Conservation (phyloP, 2,329 filamentous ascomycete genomes). For the Penicillium crustosum region DNA sequence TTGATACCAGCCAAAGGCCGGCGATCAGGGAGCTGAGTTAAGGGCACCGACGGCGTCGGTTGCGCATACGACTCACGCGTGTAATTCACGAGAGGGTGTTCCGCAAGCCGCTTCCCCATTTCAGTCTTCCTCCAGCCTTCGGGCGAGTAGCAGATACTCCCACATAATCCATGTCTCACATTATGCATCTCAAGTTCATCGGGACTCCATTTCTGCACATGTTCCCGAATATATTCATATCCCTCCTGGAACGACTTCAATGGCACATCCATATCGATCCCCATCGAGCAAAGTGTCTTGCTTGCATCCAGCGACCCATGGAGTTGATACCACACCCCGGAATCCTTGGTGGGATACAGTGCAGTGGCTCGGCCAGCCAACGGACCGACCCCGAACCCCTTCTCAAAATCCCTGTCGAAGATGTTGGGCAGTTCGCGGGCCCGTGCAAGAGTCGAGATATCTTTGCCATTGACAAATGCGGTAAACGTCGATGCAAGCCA, state of each 20-base stretch:
- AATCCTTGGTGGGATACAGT: constrained; percentile 51
- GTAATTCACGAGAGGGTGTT: constrained; percentile 47
- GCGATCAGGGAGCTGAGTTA: constrained; percentile 9
- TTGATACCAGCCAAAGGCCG: constrained; percentile 48
- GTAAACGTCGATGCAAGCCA: constrained; percentile 47
- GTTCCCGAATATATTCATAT: constrained; percentile 30
- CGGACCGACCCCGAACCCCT: constrained; percentile 35
- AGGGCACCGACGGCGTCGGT: constrained; percentile 34
- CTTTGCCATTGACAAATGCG: constrained; percentile 41
- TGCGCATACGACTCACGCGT: constrained; percentile 36
- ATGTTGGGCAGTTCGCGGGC: constrained; percentile 31
- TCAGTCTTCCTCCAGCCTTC: constrained; percentile 46
- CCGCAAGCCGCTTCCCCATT: constrained; percentile 46
- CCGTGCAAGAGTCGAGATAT: constrained; percentile 30
- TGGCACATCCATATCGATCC: constrained; percentile 39
- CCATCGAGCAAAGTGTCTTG: constrained; percentile 48
- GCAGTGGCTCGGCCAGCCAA: constrained; percentile 46
- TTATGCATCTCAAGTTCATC: constrained; percentile 48
- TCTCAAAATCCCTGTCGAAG: constrained; percentile 42
- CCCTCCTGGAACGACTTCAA: constrained; percentile 10
- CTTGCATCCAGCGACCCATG: constrained; percentile 52
- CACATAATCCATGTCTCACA: constrained; percentile 44
- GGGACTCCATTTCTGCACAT: constrained; percentile 36
- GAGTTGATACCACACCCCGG: constrained; percentile 51
- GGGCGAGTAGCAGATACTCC: constrained; percentile 48